A percentile compares a stretch with the other conserved stretches of the same genome.
Conservation (phyloP, 371 early-diverging fungal species). For the Lichtheimia corymbifera region DNA sequence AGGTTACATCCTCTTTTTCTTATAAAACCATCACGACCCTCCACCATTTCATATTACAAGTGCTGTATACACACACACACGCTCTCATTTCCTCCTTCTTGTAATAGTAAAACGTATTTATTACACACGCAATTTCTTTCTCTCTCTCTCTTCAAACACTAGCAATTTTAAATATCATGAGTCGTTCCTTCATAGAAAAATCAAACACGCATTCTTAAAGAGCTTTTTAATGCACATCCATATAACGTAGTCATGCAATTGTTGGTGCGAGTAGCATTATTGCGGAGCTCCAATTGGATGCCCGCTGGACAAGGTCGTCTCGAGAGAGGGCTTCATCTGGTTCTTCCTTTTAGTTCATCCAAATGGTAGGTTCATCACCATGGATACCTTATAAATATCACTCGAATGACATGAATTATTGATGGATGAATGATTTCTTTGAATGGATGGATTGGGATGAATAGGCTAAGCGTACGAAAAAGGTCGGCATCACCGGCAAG, state of each 20-base stretch:
- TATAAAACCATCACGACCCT: neutral
- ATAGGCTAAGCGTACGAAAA: conserved; percentile 98
- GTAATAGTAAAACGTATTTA: conserved; percentile 1
- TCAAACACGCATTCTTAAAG: neutral
- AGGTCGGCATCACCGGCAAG: conserved; percentile 99
- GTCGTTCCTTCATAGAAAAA: neutral
- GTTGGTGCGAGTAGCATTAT: no score
- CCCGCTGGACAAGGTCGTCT: no score
- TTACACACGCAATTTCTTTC: no score
- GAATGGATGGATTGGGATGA: neutral
- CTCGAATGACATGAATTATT: neutral
- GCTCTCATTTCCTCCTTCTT: neutral
- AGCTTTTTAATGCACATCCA: neutral
- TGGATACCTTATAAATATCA: no score
- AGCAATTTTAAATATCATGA: neutral
- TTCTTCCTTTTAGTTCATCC: conserved; percentile 7
- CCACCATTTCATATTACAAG: conserved; percentile 1
- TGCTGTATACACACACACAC: neutral
- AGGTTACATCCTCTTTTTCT: neutral
- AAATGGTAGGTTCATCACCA: conserved; percentile 5
- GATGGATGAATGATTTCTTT: neutral
- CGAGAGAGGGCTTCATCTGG: neutral
- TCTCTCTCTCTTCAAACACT: neutral
- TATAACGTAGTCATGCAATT: no score
- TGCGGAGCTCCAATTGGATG: no score